Percentiles rank a stretch among this genome's conserved stretches.
These are phyloP conservation scores for Nymphaea thermarum DNA, from an alignment of 164 flowering plant genomes.

Conservation along the genomic window DNA sequence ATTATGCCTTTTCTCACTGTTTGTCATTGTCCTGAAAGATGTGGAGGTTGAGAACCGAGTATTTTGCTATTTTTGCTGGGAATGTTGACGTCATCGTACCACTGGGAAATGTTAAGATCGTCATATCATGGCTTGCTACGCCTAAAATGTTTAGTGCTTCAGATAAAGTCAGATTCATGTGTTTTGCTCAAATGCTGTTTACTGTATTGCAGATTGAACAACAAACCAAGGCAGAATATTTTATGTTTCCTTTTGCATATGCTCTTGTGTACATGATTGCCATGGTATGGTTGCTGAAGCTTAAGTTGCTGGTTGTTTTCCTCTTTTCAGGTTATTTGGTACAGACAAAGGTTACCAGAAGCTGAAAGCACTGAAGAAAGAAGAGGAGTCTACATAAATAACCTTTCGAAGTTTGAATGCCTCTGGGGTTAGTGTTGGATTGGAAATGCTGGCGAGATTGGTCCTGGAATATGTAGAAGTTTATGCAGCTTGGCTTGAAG, in stretches of 20 bases:
- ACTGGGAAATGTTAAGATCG: too few species aligned
- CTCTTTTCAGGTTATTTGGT: neutral
- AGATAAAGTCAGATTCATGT: too few species aligned
- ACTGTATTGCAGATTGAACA: too few species aligned
- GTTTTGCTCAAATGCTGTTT: too few species aligned
- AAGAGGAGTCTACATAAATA: neutral
- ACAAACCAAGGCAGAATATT: too few species aligned
- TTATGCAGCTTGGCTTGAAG: neutral
- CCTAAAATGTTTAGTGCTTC: too few species aligned
- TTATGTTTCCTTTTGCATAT: neutral
- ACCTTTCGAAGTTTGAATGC: neutral
- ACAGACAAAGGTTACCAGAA: conserved; percentile 72
- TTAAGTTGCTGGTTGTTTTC: neutral
- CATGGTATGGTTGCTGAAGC: neutral
- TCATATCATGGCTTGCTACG: too few species aligned
- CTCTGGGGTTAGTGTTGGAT: neutral
- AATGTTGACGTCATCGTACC: too few species aligned
- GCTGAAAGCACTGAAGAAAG: conserved; percentile 56
- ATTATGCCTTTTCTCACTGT: too few species aligned
- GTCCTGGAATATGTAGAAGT: neutral
- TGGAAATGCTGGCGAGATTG: neutral
- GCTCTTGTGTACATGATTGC: neutral
- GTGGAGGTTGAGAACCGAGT: too few species aligned
- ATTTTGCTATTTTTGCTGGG: too few species aligned
- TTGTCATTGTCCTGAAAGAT: too few species aligned